Percentiles rank a stretch among this genome's conserved stretches.
Evolutionary conservation across 441 rosid species (phyloP).

Genomic region (Macaranga tanarius): DNA sequence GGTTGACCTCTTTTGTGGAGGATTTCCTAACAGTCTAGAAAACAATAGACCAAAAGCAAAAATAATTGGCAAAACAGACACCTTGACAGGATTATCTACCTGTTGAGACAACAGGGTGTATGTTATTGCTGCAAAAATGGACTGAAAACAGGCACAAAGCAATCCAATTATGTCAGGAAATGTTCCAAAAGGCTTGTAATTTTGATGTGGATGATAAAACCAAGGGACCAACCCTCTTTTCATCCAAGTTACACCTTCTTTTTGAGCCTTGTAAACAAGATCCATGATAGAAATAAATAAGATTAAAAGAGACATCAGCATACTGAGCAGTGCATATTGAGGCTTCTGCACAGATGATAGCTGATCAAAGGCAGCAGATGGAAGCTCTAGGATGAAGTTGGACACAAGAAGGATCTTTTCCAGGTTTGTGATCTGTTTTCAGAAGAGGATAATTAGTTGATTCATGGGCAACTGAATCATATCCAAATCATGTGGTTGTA

Average conservation of each 20-base stretch:
- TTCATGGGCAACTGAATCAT: too few species aligned
- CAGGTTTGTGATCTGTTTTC: neutral
- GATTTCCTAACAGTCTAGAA: slow-evolving; percentile 2
- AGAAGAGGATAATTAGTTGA: neutral
- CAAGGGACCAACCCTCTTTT: slow-evolving; percentile 5
- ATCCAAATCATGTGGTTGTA: too few species aligned
- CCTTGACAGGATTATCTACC: slow-evolving; percentile 1
- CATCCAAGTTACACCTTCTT: neutral
- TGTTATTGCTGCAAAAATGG: too few species aligned
- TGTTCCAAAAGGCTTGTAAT: too few species aligned
- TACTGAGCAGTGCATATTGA: neutral
- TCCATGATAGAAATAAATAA: neutral
- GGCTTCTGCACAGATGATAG: too few species aligned
- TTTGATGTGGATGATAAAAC: slow-evolving; percentile 9
- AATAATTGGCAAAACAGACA: slow-evolving; percentile 4
- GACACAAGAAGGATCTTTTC: neutral
- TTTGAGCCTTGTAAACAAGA: neutral
- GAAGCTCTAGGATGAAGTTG: neutral
- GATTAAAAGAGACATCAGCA: neutral
- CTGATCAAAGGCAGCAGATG: too few species aligned
- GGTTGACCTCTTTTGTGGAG: neutral
- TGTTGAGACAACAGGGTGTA: slow-evolving; percentile 3
- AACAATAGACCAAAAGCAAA: neutral
- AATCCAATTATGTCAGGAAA: too few species aligned
- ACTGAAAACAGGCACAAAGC: too few species aligned